Conservation (phyloP, 495 filamentous ascomycete species). For the Lichina pygmaea region DNA sequence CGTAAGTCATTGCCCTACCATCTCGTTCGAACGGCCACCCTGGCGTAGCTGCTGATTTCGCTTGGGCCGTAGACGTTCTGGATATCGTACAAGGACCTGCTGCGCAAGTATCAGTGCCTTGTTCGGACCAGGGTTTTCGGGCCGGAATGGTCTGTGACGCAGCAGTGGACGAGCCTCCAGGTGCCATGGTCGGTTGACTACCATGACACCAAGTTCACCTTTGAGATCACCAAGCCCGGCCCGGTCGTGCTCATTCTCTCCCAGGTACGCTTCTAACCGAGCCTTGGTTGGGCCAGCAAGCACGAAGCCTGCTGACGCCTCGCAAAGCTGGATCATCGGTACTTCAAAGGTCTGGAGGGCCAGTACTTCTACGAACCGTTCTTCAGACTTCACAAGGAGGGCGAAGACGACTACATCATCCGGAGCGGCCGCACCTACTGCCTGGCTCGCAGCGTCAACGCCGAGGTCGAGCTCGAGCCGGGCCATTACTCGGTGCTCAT, state of each 20-base stretch:
- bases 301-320: slow-evolving; percentile 2
- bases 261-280: slow-evolving; percentile 18
- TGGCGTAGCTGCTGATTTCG: not conserved
- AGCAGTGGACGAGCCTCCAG: slow-evolving; percentile 61
- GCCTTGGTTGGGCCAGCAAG: not conserved
- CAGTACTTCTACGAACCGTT: slow-evolving; percentile 53
- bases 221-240: slow-evolving; percentile 36
- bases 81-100: slow-evolving; percentile 55
- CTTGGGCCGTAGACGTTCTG: slow-evolving; percentile 23
- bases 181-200: slow-evolving; percentile 76
- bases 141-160: slow-evolving; percentile 54
- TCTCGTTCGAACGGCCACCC: slow-evolving; percentile 1
- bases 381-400: slow-evolving; percentile 61
- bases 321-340: slow-evolving; percentile 44
- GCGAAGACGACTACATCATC: slow-evolving; percentile 62
- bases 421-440: slow-evolving; percentile 43
- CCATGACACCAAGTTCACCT: slow-evolving; percentile 53
- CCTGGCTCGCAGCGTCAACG: slow-evolving; percentile 54
- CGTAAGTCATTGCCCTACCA: slow-evolving; percentile 8
- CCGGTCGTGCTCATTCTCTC: slow-evolving; percentile 57
- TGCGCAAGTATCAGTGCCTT: slow-evolving; percentile 58
- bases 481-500: slow-evolving; percentile 60
- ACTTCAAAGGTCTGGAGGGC: slow-evolving; percentile 63
- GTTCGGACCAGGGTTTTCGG: slow-evolving; percentile 77
- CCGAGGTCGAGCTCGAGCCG: slow-evolving; percentile 56